Base-by-base conservation (phyloP, 495 filamentous ascomycete species). In the Aspergillus baeticus region DNA sequence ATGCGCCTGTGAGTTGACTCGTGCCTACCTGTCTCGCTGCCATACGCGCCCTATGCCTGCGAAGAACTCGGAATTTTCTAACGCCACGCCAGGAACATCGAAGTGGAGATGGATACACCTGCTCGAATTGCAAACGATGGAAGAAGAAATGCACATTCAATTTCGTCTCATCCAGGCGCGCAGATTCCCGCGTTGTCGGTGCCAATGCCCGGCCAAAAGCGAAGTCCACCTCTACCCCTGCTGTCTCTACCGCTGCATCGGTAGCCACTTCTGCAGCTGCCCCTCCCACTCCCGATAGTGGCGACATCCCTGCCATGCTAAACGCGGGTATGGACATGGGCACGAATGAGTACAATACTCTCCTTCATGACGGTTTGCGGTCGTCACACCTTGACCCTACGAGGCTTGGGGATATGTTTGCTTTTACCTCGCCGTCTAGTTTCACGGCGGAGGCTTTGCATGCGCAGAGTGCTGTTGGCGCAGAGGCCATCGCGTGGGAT, bases 131-230 rank as follows among this genome's bases (percentile, higher is more conserved):
- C 45, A 35, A 13, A 10, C 45, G 45, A 13, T 49, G 45, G 45
- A 49, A 49, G 15, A 49, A 49, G n/a, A 17, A 35, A 21, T 49
- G 45, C 31, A 49, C 45, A 6, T 49, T 49, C 31, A 35, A 20
- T 1, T 49, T 15, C 15, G 15, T 17, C 31, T 20, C 31, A 2
- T 18, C 31, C 1, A 15, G 21, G n/a, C 31, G 15, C 1, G 3
- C 45, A 13, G 21, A 15, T 15, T 3, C 45, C 26, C 26, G 26
- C 8, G 26, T 8, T 29, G 26, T 29, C 26, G 8, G 26, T 29
- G 26, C 4, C 4, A 29, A 29, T 29, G 26, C 26, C 4, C 26
- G 26, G 26, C 8, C 26, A 29, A 29, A 29, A 29, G 26, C 4
- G 26, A 29, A 29, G 26, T 29, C 26, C 26, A 5, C 44, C 10